phyloP scores from a whole-genome alignment of 1,139 yeast genomes.

The Hemisphaericaspora xylofermentans region DNA sequence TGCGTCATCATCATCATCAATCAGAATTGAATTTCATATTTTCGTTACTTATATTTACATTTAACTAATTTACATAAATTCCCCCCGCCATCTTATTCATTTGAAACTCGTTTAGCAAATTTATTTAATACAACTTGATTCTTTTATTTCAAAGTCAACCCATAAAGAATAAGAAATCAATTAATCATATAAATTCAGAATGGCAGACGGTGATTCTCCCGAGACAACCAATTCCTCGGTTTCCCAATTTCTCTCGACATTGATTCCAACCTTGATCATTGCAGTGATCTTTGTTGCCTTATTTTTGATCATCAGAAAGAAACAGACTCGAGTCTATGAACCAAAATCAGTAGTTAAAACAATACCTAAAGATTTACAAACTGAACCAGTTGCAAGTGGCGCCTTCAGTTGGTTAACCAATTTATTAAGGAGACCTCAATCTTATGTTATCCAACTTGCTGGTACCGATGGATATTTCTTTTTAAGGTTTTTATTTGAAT shows the following conservation, averaged over 20 bases:
- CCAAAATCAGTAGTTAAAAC: constrained; percentile 61
- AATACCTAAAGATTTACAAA: constrained; percentile 42
- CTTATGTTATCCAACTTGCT: constrained; percentile 71
- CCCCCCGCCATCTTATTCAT: too few species aligned
- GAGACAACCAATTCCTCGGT: constrained; percentile 19
- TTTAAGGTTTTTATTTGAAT: constrained; percentile 69
- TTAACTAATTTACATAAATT: too few species aligned
- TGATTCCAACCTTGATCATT: constrained; percentile 44
- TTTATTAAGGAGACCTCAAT: constrained; percentile 55
- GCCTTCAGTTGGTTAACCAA: constrained; percentile 55
- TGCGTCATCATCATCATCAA: too few species aligned
- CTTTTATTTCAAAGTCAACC: too few species aligned
- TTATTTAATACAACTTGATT: too few species aligned
- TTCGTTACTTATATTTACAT: too few species aligned
- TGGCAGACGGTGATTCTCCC: constrained; percentile 8
- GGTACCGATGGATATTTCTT: constrained; percentile 91
- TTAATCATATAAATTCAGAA: background rate
- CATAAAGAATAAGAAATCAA: background rate
- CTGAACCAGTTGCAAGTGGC: constrained; percentile 59
- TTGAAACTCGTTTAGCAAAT: too few species aligned
- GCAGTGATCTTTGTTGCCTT: constrained; percentile 54
- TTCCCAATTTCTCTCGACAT: constrained; percentile 41
- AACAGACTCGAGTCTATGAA: constrained; percentile 71
- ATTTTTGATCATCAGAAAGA: constrained; percentile 67
- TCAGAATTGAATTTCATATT: too few species aligned